phyloP scores from a whole-genome alignment of 1,139 yeast genomes.

The Starmera stellimalicola region DNA sequence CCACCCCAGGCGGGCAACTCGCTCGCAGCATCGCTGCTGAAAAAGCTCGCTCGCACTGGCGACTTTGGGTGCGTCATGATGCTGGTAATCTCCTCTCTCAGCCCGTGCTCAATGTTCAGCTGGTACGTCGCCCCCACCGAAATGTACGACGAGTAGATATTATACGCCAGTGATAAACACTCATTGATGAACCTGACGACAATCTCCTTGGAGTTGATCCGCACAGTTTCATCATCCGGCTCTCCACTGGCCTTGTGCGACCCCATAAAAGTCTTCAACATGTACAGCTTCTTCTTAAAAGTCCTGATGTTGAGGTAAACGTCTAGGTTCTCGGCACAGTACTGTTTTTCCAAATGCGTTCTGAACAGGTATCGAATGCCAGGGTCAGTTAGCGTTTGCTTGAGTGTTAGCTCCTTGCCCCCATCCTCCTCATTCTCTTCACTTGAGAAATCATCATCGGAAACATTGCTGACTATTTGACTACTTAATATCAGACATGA shows the following conservation, averaged over 20 bases:
- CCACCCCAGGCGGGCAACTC: background rate
- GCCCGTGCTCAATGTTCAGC: constrained; percentile 55
- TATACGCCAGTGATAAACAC: constrained; percentile 49
- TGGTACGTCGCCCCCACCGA: constrained; percentile 64
- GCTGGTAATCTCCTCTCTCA: constrained; percentile 39
- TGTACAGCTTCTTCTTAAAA: constrained; percentile 28
- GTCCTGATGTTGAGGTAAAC: constrained; percentile 53
- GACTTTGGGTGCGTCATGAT: constrained; percentile 33
- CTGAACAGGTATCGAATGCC: constrained; percentile 66
- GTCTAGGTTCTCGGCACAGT: constrained; percentile 69
- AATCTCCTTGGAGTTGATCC: constrained; percentile 16
- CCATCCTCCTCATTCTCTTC: constrained; percentile 3
- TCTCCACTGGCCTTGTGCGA: constrained; percentile 15
- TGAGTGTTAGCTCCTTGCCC: constrained; percentile 23
- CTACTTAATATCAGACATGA: constrained; percentile 12
- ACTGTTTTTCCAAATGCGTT: constrained; percentile 50
- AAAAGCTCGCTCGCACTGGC: constrained; percentile 15
- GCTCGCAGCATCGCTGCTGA: background rate
- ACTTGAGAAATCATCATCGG: constrained; percentile 2
- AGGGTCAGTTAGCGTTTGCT: constrained; percentile 58
- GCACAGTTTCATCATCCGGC: constrained; percentile 1
- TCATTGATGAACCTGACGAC: constrained; percentile 39
- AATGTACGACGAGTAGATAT: constrained; percentile 58
- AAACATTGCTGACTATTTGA: constrained; percentile 4
- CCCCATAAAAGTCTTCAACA: constrained; percentile 24